These are phyloP conservation scores for Fusarium sp. DNA, from an alignment of 2,329 filamentous ascomycete genomes.

Conservation along the genomic window DNA sequence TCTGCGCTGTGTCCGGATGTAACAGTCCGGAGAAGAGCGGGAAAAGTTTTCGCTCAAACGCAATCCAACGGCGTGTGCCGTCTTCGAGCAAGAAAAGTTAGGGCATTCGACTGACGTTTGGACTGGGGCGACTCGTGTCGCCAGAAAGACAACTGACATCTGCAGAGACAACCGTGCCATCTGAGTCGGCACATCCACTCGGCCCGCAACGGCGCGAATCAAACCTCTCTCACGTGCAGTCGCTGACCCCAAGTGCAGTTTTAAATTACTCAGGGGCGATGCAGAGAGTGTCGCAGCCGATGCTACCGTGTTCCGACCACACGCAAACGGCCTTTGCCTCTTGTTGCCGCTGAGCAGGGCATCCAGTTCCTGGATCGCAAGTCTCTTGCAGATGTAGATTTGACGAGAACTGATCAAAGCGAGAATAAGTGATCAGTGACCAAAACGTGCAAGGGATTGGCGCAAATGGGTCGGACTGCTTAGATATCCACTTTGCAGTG, in stretches of 20 bases:
- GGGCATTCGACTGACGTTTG: conserved; percentile 5
- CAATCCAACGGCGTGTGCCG: conserved; percentile 9
- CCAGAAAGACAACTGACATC: conserved; percentile 18
- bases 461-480: background rate
- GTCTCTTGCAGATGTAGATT: conserved; percentile 8
- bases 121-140: conserved; percentile 22
- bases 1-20: conserved; percentile 18
- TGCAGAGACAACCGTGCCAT: conserved; percentile 19
- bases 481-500: conserved; percentile 1
- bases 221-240: conserved; percentile 34
- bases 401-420: conserved; percentile 11
- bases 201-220: conserved; percentile 38
- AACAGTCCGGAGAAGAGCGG: conserved; percentile 2
- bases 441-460: background rate
- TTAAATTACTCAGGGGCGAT: conserved; percentile 48
- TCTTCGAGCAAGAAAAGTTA: background rate
- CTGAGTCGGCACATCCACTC: conserved; percentile 17
- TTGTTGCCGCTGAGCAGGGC: conserved; percentile 13
- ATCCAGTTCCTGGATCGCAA: conserved; percentile 16
- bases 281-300: conserved; percentile 34
- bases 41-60: conserved; percentile 1
- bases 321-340: conserved; percentile 14
- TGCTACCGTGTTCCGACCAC: conserved; percentile 37
- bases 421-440: conserved; percentile 4
- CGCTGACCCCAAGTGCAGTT: conserved; percentile 26